These are phyloP conservation scores for Suillus weaverae DNA, from an alignment of 768 basidiomycete genomes.

Conservation along the genomic window DNA sequence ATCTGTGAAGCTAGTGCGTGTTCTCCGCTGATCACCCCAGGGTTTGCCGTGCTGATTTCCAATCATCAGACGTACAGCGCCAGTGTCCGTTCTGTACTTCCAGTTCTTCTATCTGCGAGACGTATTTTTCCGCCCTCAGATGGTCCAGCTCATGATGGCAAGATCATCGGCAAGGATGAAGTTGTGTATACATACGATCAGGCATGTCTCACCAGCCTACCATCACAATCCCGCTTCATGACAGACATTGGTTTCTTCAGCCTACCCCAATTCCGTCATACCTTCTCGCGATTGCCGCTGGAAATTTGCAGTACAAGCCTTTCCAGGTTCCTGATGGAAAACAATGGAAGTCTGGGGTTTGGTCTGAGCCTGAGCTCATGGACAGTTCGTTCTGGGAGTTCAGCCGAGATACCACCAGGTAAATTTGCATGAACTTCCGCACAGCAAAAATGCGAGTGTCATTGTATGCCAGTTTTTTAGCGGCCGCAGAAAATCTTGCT, in stretches of 20 bases:
- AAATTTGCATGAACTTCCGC: conserved; percentile 7
- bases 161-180: conserved; percentile 42
- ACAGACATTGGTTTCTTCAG: conserved; percentile 25
- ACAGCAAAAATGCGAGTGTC: neutral
- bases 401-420: conserved; percentile 52
- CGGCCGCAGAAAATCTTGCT: conserved; percentile 47
- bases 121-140: conserved; percentile 49
- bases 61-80: conserved; percentile 48
- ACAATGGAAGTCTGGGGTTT: conserved; percentile 52
- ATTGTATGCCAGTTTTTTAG: conserved; percentile 40
- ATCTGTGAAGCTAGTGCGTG: conserved; percentile 49
- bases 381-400: conserved; percentile 58
- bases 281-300: conserved; percentile 59
- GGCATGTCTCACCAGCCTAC: conserved; percentile 28
- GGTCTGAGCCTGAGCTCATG: conserved; percentile 59
- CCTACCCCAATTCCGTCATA: conserved; percentile 57
- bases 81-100: conserved; percentile 47
- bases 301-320: conserved; percentile 49
- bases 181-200: conserved; percentile 53
- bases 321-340: conserved; percentile 44
- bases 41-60: neutral
- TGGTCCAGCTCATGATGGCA: conserved; percentile 42
- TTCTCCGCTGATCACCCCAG: neutral
- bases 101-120: conserved; percentile 56
- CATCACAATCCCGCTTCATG: neutral